Evolutionary conservation across 176 grass and related monocot genomes (phyloP).

Genomic region (Rhipidocladum racemiflorum): DNA sequence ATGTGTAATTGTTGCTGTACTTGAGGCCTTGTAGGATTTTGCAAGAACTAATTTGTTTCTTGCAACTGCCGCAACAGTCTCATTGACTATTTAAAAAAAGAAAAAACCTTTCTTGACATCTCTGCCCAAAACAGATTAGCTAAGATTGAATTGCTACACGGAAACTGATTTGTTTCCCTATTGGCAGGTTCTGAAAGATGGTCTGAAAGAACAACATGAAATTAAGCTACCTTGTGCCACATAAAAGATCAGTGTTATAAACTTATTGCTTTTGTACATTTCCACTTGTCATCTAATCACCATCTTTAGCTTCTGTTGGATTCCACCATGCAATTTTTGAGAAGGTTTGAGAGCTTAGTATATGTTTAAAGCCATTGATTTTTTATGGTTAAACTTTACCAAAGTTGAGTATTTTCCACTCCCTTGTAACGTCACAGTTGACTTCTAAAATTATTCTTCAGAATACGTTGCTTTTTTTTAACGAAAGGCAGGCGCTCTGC

Average conservation of each 20-base stretch:
- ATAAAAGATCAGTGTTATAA: not conserved
- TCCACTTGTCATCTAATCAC: not conserved
- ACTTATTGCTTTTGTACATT: not conserved
- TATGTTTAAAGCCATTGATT: not conserved
- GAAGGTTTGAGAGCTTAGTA: not conserved
- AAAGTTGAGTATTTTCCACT: not conserved
- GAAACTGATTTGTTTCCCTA: too few species aligned
- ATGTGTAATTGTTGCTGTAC: too few species aligned
- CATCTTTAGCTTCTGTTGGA: not conserved
- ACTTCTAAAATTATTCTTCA: not conserved
- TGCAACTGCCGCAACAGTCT: too few species aligned
- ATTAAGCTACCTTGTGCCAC: not conserved
- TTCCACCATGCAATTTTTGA: not conserved
- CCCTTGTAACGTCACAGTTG: not conserved
- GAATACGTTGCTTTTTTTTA: not conserved
- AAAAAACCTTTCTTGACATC: too few species aligned
- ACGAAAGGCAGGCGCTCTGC: too few species aligned
- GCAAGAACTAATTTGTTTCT: too few species aligned
- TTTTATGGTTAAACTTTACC: not conserved
- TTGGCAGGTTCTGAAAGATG: too few species aligned
- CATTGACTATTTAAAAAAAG: too few species aligned
- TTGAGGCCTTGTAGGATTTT: too few species aligned
- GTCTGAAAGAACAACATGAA: too few species aligned
- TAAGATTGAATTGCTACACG: too few species aligned
- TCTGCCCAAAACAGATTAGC: too few species aligned